Evolutionary conservation across 2,329 filamentous ascomycete genomes (phyloP).

Genomic region (Beauveria medogensis): DNA sequence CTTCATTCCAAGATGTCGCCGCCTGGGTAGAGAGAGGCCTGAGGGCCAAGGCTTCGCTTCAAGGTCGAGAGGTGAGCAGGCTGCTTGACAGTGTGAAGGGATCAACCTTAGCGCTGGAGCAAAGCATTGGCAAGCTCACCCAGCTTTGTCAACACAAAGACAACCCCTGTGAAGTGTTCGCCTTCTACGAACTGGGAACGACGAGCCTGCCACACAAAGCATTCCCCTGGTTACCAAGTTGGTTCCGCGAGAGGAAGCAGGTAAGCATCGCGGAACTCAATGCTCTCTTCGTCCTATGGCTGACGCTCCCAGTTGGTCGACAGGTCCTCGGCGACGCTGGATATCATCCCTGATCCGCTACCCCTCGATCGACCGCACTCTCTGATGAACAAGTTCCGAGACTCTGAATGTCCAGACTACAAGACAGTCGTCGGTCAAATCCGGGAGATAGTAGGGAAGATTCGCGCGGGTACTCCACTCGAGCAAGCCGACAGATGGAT

Average conservation of each 20-base stretch:
- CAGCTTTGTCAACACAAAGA: constrained; percentile 11
- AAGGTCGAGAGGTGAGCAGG: constrained; percentile 10
- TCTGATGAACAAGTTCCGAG: constrained; percentile 22
- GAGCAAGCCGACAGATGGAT: constrained; percentile 18
- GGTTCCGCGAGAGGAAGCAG: constrained; percentile 1
- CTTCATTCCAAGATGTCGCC: not conserved
- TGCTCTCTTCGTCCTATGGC: not conserved
- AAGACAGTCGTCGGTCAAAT: constrained; percentile 14
- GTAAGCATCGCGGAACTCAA: not conserved
- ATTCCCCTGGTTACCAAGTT: constrained; percentile 13
- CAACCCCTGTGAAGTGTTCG: constrained; percentile 12
- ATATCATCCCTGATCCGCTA: constrained; percentile 18
- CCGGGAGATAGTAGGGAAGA: not conserved
- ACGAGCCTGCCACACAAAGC: constrained; percentile 17
- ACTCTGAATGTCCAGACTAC: constrained; percentile 14
- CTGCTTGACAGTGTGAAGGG: constrained; percentile 15
- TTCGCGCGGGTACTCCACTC: not conserved
- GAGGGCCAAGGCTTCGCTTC: not conserved
- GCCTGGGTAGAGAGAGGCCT: not conserved
- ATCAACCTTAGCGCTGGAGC: constrained; percentile 14
- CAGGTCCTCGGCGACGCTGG: constrained; percentile 16
- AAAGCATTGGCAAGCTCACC: constrained; percentile 18
- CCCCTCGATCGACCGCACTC: constrained; percentile 18
- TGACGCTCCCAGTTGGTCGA: constrained; percentile 18
- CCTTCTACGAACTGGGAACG: constrained; percentile 18